Percentiles rank a stretch among this genome's conserved stretches.
Conservation (phyloP, 2,329 filamentous ascomycete genomes). For the Cladophialophora carrionii region DNA sequence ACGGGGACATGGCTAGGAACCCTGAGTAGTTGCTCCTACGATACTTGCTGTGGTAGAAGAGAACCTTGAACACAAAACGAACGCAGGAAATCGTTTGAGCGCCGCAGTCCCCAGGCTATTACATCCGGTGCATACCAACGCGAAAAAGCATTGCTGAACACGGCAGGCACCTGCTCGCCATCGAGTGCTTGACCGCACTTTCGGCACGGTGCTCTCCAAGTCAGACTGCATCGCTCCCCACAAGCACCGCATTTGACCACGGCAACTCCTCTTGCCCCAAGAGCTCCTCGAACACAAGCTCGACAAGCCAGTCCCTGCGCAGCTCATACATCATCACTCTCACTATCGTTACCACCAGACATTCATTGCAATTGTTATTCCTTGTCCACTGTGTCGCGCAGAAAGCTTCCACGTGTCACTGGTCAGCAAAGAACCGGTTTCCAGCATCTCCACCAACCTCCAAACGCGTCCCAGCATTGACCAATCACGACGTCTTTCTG, state of each 20-base stretch:
- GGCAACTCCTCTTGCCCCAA: slow-evolving; percentile 4
- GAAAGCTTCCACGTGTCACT: slow-evolving; percentile 20
- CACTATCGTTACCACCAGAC: neutral
- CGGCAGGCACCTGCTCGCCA: neutral
- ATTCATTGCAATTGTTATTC: slow-evolving; percentile 6
- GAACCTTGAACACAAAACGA: neutral
- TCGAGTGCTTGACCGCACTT: neutral
- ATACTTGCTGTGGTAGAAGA: neutral
- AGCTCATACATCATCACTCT: slow-evolving; percentile 5
- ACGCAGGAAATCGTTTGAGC: neutral
- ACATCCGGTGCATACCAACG: neutral
- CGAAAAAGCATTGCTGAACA: neutral
- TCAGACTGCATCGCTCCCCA: neutral
- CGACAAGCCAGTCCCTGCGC: neutral
- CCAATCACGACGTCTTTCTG: slow-evolving; percentile 29
- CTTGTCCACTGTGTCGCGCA: neutral
- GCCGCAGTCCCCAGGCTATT: neutral
- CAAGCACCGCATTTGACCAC: slow-evolving; percentile 2
- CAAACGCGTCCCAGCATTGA: slow-evolving; percentile 28
- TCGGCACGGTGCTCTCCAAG: neutral
- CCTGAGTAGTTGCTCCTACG: neutral
- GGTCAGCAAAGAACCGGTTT: slow-evolving; percentile 17
- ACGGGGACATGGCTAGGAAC: neutral
- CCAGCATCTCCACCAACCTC: slow-evolving; percentile 17
- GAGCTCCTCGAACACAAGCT: neutral